Percentiles rank a stretch among this genome's conserved stretches.
Evolutionary conservation across 768 basidiomycete species (phyloP).

Genomic region (Phanerochaete carnosa): DNA sequence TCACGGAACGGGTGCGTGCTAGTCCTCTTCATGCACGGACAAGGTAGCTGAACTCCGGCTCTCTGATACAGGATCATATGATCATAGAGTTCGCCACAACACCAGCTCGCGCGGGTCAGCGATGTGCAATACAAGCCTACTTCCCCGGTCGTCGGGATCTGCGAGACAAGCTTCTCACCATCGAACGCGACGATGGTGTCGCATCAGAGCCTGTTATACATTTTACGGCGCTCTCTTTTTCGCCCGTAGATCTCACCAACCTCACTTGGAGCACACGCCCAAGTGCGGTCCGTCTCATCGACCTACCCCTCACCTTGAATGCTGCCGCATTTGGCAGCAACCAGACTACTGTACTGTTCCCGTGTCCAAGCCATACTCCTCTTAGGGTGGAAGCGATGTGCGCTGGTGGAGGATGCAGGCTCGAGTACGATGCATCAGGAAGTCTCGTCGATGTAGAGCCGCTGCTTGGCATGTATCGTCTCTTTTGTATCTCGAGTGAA

Average conservation of each 20-base stretch:
- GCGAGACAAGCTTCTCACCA: constrained; percentile 9
- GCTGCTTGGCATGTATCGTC: not conserved
- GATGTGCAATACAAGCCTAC: constrained; percentile 5
- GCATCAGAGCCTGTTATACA: not conserved
- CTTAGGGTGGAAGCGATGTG: constrained; percentile 10
- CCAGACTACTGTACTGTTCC: constrained; percentile 3
- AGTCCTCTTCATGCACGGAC: not conserved
- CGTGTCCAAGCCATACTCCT: not conserved
- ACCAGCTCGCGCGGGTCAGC: not conserved
- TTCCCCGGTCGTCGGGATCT: constrained; percentile 12
- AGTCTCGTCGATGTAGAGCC: not conserved
- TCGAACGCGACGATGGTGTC: constrained; percentile 10
- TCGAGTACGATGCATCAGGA: constrained; percentile 9
- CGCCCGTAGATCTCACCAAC: not conserved
- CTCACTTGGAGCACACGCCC: constrained; percentile 13
- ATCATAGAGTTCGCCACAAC: constrained; percentile 7
- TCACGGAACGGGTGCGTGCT: constrained; percentile 10
- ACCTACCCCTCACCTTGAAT: not conserved
- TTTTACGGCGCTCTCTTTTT: not conserved
- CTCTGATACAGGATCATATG: constrained; percentile 4
- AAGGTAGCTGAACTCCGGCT: not conserved
- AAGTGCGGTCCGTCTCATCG: not conserved
- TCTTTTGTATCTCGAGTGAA: not conserved
- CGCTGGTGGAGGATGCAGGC: constrained; percentile 6
- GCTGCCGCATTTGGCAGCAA: constrained; percentile 8